Percentiles rank a stretch among this genome's conserved stretches.
phyloP scores from a whole-genome alignment of 2,329 filamentous ascomycete genomes.

The Colletotrichum tropicicola region DNA sequence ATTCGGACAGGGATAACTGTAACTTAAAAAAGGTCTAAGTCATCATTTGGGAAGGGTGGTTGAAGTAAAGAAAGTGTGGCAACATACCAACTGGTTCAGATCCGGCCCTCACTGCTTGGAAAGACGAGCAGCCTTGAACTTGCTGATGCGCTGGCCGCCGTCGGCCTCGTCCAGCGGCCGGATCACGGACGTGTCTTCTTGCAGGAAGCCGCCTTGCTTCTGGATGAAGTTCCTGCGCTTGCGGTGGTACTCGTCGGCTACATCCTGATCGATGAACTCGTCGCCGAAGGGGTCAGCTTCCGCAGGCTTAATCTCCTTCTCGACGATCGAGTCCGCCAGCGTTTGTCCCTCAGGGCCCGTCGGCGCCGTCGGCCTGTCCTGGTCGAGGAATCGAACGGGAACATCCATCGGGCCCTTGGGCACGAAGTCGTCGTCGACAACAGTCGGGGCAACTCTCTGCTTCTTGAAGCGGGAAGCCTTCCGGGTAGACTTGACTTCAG shows the following conservation, averaged over 20 bases:
- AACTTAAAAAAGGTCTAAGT: slow-evolving; percentile 20
- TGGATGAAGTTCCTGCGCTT: slow-evolving; percentile 86
- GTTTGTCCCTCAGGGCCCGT: slow-evolving; percentile 62
- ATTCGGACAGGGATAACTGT: slow-evolving; percentile 28
- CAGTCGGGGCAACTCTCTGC: slow-evolving; percentile 23
- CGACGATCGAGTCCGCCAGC: slow-evolving; percentile 68
- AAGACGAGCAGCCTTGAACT: slow-evolving; percentile 77
- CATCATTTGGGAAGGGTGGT: slow-evolving; percentile 12
- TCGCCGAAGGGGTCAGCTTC: slow-evolving; percentile 55
- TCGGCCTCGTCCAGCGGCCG: slow-evolving; percentile 75
- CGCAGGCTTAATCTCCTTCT: slow-evolving; percentile 53
- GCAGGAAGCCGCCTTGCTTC: slow-evolving; percentile 82
- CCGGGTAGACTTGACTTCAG: slow-evolving; percentile 39
- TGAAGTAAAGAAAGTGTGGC: neutral
- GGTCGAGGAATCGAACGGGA: slow-evolving; percentile 48
- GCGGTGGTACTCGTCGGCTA: slow-evolving; percentile 84
- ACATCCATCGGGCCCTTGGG: slow-evolving; percentile 55
- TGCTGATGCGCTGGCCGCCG: slow-evolving; percentile 72
- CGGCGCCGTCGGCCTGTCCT: slow-evolving; percentile 48
- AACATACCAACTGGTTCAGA: slow-evolving; percentile 32
- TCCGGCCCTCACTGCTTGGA: slow-evolving; percentile 53
- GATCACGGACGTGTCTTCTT: slow-evolving; percentile 73
- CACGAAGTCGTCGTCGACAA: slow-evolving; percentile 38
- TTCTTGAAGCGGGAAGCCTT: slow-evolving; percentile 64
- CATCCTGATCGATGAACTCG: slow-evolving; percentile 76